A percentile compares a stretch with the other conserved stretches of the same genome.
Conservation (phyloP, 176 grass and related monocot species). For the Poa pratensis region DNA sequence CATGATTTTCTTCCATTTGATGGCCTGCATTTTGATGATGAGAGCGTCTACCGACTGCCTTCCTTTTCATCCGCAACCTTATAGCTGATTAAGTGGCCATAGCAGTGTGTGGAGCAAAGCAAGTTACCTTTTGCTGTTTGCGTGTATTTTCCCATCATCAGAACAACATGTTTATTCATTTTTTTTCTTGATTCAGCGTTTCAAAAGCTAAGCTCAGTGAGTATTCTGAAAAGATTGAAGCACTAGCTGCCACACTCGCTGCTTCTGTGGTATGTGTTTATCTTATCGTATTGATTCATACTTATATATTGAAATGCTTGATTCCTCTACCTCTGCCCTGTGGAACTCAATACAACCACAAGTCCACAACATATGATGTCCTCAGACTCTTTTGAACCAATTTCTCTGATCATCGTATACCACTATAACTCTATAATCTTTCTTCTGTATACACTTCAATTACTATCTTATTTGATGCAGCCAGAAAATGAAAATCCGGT, state of each 20-base stretch:
- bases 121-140: not conserved
- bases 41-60: not conserved
- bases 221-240: conserved; percentile 94
- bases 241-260: conserved; percentile 69
- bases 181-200: conserved; percentile 50
- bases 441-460: not conserved
- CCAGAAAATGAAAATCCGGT: conserved; percentile 57
- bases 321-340: not conserved
- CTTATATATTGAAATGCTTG: conserved; percentile 7
- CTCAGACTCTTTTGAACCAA: not conserved
- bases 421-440: not conserved
- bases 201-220: conserved; percentile 89
- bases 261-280: conserved; percentile 44
- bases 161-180: conserved; percentile 27
- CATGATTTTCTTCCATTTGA: not conserved
- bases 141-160: not conserved
- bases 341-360: not conserved
- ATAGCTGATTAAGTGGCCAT: not conserved
- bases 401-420: not conserved
- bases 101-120: conserved; percentile 12
- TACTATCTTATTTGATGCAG: conserved; percentile 41
- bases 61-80: conserved; percentile 26
- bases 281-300: not conserved
- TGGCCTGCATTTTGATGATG: conserved; percentile 20
- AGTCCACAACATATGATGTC: not conserved